Conservation (phyloP, 2,329 filamentous ascomycete species). For the Colletotrichum sidae region DNA sequence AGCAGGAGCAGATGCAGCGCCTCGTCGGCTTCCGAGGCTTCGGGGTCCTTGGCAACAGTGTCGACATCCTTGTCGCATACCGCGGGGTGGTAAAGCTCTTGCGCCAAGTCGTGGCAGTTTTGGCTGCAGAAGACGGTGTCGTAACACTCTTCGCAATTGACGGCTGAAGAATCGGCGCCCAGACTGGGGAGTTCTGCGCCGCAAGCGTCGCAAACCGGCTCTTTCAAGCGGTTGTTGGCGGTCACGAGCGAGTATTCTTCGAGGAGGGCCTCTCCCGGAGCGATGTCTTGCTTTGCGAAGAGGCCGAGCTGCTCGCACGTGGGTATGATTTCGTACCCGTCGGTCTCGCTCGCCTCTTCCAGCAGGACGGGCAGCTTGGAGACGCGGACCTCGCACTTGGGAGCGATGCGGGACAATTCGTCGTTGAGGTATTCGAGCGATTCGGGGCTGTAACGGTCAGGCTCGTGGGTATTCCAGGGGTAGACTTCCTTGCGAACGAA, state of each 20-base stretch:
- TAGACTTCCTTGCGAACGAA: conserved; percentile 78
- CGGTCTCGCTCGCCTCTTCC: conserved; percentile 62
- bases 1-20: conserved; percentile 73
- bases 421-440: conserved; percentile 79
- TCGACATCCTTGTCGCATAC: conserved; percentile 76
- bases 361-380: conserved; percentile 80
- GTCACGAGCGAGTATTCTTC: conserved; percentile 88
- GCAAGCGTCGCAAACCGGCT: conserved; percentile 90
- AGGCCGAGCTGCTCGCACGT: conserved; percentile 86
- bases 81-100: conserved; percentile 71
- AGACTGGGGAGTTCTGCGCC: conserved; percentile 77
- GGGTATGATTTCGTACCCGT: conserved; percentile 61
- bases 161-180: conserved; percentile 57
- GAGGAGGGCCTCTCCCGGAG: conserved; percentile 80
- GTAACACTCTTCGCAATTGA: conserved; percentile 70
- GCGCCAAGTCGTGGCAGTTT: conserved; percentile 68
- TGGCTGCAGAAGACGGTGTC: conserved; percentile 76
- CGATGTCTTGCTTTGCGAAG: conserved; percentile 86
- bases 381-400: conserved; percentile 83
- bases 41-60: conserved; percentile 72
- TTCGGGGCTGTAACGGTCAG: conserved; percentile 76
- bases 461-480: conserved; percentile 75
- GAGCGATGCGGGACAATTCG: conserved; percentile 75
- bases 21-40: conserved; percentile 68
- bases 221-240: conserved; percentile 88